Base-by-base conservation (phyloP, 805 yeast species). In the Myxozyma vanderwaltii region DNA sequence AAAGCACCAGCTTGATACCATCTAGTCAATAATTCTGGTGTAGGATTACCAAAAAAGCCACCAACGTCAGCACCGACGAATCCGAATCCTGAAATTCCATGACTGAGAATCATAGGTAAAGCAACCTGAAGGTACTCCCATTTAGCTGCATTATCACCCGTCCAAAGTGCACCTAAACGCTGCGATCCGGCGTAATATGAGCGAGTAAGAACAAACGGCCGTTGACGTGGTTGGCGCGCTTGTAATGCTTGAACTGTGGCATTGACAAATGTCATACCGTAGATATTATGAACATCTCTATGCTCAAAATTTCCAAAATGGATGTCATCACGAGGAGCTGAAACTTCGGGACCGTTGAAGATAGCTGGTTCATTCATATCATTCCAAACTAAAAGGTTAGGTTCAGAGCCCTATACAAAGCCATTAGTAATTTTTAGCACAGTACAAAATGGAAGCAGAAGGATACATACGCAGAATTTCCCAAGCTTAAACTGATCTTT, bases 291-390 rank as follows among this genome's bases (percentile, higher is more conserved):
- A 10, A 92, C 79, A 3, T 96, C 89, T 61, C 99, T 83, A 71
- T 92, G 96, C 72, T 94, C 98, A 83, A 86, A 85, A 17, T 84
- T 81, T 2, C 90, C 96, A 69, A 76, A 81, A 66, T 92, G 97
- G 39, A 91, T 67, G 23, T 81, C 74, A 72, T 91, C 96, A 67
- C 87, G 87, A 35, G 95, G 96, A 21, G 94, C 84, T 0, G 95
- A 77, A 0, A 97, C 90, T 72, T 94, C 99, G 0, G 98, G 96
- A 1, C 98, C 99, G 66, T 86, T 83, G 71, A 94, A 94, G 4
- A 94, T 86, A 0, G 97, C 89, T 0, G 98, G 97, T 74, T 94
- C 99, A 74, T 88, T 89, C 99, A 94, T 94, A 72, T 94, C 99
- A 73, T 92, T 94, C 99, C 99, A 94, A 19, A 94, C 76, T 68